These are phyloP conservation scores for Colletotrichum neosansevieriae DNA, from an alignment of 2,329 filamentous ascomycete species.

Conservation along the genomic window DNA sequence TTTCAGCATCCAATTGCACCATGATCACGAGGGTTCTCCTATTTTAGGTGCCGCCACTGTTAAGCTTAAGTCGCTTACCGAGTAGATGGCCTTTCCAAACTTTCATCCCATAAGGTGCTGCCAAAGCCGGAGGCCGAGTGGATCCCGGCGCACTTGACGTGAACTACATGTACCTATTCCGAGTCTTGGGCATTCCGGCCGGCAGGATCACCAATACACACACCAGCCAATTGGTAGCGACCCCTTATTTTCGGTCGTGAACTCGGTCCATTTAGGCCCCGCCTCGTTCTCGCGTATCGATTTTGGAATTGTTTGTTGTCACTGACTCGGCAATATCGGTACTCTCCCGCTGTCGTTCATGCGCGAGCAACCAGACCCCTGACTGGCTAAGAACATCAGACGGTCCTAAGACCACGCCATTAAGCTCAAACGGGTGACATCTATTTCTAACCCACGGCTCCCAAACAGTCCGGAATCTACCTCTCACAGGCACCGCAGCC, in stretches of 20 bases:
- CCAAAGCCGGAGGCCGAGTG: conserved; percentile 14
- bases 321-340: conserved; percentile 33
- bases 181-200: conserved; percentile 2
- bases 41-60: conserved; percentile 8
- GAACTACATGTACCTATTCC: conserved; percentile 8
- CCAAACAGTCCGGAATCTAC: conserved; percentile 23
- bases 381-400: conserved; percentile 15
- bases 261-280: conserved; percentile 7
- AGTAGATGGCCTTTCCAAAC: conserved; percentile 17
- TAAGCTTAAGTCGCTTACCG: conserved; percentile 23
- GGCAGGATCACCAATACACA: not conserved
- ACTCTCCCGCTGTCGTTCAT: conserved; percentile 27
- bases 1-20: conserved; percentile 10
- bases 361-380: conserved; percentile 13
- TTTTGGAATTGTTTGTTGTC: conserved; percentile 5
- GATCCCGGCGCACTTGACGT: conserved; percentile 4
- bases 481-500: conserved; percentile 26
- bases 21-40: conserved; percentile 1
- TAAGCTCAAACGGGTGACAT: conserved; percentile 21
- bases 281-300: not conserved
- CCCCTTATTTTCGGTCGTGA: not conserved
- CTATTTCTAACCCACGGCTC: conserved; percentile 20
- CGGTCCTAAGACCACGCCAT: conserved; percentile 18
- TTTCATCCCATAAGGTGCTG: conserved; percentile 2
- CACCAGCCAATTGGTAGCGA: not conserved